Percentiles rank a stretch among this genome's conserved stretches.
These are phyloP conservation scores for Anthoceros angustus DNA, from an alignment of 225 moss, liverwort and hornwort genomes.

Conservation along the genomic window DNA sequence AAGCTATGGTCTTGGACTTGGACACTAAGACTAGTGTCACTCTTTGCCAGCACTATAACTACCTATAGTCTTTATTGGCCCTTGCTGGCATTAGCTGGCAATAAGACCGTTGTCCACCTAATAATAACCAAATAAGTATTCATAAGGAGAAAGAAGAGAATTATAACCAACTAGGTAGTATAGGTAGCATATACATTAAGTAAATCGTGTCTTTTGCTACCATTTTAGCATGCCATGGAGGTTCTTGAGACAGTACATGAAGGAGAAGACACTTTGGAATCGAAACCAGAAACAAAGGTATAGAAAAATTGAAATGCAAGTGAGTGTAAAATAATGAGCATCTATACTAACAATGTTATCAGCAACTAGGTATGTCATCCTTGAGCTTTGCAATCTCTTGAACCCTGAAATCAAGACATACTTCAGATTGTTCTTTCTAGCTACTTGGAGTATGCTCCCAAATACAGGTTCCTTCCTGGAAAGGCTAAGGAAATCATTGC, in stretches of 20 bases:
- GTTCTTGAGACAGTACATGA: not conserved
- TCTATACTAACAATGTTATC: too few species aligned
- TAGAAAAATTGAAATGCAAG: not conserved
- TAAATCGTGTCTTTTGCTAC: not conserved
- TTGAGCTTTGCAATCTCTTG: slow-evolving; percentile 1
- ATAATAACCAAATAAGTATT: too few species aligned
- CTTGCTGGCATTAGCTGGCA: too few species aligned
- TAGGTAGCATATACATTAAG: too few species aligned
- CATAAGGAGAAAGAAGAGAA: too few species aligned
- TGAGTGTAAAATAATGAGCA: not conserved
- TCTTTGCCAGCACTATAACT: too few species aligned
- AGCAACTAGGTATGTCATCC: not conserved
- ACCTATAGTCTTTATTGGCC: too few species aligned
- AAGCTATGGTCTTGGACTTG: too few species aligned
- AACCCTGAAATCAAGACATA: not conserved
- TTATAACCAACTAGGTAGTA: too few species aligned
- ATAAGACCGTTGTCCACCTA: too few species aligned
- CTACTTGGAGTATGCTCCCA: slow-evolving; percentile 27
- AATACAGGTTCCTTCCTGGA: slow-evolving; percentile 23
- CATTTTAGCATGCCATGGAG: not conserved
- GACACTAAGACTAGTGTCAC: too few species aligned
- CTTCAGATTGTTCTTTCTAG: slow-evolving; percentile 21
- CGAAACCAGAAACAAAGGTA: not conserved
- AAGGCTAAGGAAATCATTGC: slow-evolving; percentile 37
- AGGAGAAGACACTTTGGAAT: not conserved